phyloP scores from a whole-genome alignment of 2,329 filamentous ascomycete species.

The Sclerotinia borealis region DNA sequence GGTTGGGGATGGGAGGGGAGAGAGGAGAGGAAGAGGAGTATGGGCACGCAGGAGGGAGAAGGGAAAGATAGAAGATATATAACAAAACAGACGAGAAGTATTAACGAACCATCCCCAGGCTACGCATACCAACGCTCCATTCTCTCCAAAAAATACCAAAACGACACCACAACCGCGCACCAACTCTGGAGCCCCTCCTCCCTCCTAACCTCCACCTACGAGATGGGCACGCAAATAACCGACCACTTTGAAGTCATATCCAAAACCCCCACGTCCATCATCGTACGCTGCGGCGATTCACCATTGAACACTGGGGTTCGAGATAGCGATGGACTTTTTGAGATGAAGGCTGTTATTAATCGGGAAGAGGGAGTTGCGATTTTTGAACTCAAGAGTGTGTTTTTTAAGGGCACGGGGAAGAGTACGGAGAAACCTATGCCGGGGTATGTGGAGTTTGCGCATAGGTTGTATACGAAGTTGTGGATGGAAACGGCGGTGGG shows the following conservation, averaged over 20 bases:
- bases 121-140: constrained; percentile 53
- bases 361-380: constrained; percentile 55
- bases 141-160: constrained; percentile 53
- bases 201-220: constrained; percentile 51
- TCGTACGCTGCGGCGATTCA: constrained; percentile 60
- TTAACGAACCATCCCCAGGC: too few relatives aligned
- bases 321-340: constrained; percentile 59
- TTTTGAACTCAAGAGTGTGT: constrained; percentile 58
- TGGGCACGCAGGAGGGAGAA: too few relatives aligned
- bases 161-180: constrained; percentile 44
- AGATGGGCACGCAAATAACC: constrained; percentile 57
- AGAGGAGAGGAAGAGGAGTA: too few relatives aligned
- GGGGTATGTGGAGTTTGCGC: constrained; percentile 42
- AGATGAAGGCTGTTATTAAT: constrained; percentile 57
- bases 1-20: not conserved
- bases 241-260: constrained; percentile 69
- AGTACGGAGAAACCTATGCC: constrained; percentile 39
- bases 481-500: constrained; percentile 45
- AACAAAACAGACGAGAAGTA: too few relatives aligned
- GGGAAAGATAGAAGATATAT: not conserved
- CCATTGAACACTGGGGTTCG: constrained; percentile 52
- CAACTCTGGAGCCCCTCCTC: constrained; percentile 57
- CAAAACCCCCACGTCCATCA: constrained; percentile 53
- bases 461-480: constrained; percentile 50
- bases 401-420: constrained; percentile 48